Evolutionary conservation across 2,329 filamentous ascomycete species (phyloP), one percentile per base, ranked within the genome.

Genomic region (Sclerotinia borealis): DNA sequence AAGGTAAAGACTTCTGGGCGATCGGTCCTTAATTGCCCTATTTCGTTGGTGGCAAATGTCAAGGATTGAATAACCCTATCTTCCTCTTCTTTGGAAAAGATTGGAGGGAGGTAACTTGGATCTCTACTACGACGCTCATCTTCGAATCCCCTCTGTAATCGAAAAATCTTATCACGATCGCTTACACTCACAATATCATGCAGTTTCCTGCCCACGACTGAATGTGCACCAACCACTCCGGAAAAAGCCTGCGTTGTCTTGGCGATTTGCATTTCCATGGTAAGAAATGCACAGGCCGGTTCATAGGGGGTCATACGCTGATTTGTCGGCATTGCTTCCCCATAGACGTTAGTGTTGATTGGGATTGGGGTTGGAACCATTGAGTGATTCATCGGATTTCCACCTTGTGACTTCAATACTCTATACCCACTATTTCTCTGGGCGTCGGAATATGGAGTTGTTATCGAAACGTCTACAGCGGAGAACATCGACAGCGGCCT

Each of bases 41-140:
- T 69, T 39, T 85, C 83, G 51, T 85, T 83, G 0, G 77, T 67
- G 13, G 75, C 76, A 68, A 87, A 85, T 0, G 82, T 80, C 17
- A 87, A 77, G 1, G 77, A 76, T 63, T 83, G 80, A 37, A 87
- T 81, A 19, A 85, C 79, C 31, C 80, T 77, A 29, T 84, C 80
- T 58, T 84, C 80, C 63, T 83, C 80, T 54, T 79, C 76, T 66
- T 80, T 80, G 43, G 63, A 79, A 65, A 84, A 80, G n/a, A 88
- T 87, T 1, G 85, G 85, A 4, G 85, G 85, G 25, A 88, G 77
- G 71, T 88, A 87, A 51, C 84, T 85, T 22, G 85, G 85, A 54
- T 75, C 83, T 67, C 79, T 77, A 37, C 78, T 76, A 65, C 85
- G 84, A 67, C 75, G 67, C 59, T 88, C 85, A 19, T 82, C 80